Evolutionary conservation across 192 early-diverging fungal species (phyloP), one percentile per base, ranked within the genome.

Genomic region (Paraglomus occultum): DNA sequence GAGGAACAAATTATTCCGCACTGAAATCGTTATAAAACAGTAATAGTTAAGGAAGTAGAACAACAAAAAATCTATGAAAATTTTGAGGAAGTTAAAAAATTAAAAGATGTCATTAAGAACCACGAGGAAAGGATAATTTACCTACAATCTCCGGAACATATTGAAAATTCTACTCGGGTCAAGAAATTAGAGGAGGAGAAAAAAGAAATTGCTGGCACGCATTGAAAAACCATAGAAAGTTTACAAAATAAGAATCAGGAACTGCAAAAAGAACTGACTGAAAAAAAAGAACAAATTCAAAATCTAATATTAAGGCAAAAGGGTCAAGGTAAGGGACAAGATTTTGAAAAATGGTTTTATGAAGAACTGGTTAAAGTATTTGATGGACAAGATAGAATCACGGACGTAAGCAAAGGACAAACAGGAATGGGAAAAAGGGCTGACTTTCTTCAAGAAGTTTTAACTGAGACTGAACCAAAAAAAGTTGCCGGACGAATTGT

Each of bases 361-460:
- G 53, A 55, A 22, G 53, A 55, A 55, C 23, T 55, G 18, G 8
- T 6, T 7, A 6, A 17, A 10, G 53, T 55, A 18, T 55, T 55
- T 55, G 53, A 55, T 20, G 53, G n/a, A 8, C 6, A 55, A 17
- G 53, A 55, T 55, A 55, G n/a, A 55, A 55, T 55, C 18, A n/a
- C n/a, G n/a, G n/a, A n/a, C n/a, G n/a, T n/a, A n/a, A 55, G 11
- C 9, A 20, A 55, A 8, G n/a, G n/a, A n/a, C 6, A 18, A 55
- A 55, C 53, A 10, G 8, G n/a, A 17, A 10, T 55, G n/a, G 53
- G 53, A 20, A 55, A 55, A 55, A 55, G n/a, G 23, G 53, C 53
- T 7, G 53, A 55, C 18, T 55, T 55, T 55, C 53, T 55, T 17
- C 53, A 55, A 55, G 53, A 55, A 55, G 53, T 55, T 10, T 55